Percentiles rank a stretch among this genome's conserved stretches.
Evolutionary conservation across 106 monocot species (phyloP).

Genomic region (Ottelia alismoides): DNA sequence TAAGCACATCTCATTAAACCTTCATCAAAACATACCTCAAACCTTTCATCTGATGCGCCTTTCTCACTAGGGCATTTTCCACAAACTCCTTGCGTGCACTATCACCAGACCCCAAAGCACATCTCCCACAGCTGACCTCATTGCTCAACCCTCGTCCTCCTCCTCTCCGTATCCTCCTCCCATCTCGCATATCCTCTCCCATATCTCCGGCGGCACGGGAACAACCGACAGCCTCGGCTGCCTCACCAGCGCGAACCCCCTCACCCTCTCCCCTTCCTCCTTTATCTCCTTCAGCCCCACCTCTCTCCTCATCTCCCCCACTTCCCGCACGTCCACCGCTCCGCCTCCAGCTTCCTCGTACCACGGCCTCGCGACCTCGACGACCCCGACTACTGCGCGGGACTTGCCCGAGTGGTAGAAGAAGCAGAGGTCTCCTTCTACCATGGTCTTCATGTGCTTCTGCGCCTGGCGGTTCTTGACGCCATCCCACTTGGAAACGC

Average conservation of each 20-base stretch:
- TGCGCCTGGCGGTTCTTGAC: conserved; percentile 77
- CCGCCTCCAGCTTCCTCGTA: conserved; percentile 28
- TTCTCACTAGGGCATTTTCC: too few relatives aligned
- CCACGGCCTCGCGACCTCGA: conserved; percentile 62
- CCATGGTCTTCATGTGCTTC: conserved; percentile 77
- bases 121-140: too few relatives aligned
- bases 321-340: conserved; percentile 59
- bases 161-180: conserved; percentile 44
- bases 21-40: too few relatives aligned
- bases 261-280: conserved; percentile 28
- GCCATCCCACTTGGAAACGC: conserved; percentile 78
- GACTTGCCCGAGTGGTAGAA: conserved; percentile 91
- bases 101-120: too few relatives aligned
- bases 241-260: conserved; percentile 53
- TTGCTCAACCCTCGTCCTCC: conserved; percentile 11
- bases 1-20: too few relatives aligned
- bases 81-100: too few relatives aligned
- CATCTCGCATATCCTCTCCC: conserved; percentile 78
- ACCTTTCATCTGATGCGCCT: too few relatives aligned
- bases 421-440: conserved; percentile 66
- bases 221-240: conserved; percentile 87
- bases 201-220: conserved; percentile 48
- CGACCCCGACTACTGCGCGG: conserved; percentile 68
- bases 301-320: conserved; percentile 52
- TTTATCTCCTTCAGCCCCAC: conserved; percentile 73